Evolutionary conservation across 1,139 yeast genomes (phyloP).

Genomic region (Magnusiomyces ingens): DNA sequence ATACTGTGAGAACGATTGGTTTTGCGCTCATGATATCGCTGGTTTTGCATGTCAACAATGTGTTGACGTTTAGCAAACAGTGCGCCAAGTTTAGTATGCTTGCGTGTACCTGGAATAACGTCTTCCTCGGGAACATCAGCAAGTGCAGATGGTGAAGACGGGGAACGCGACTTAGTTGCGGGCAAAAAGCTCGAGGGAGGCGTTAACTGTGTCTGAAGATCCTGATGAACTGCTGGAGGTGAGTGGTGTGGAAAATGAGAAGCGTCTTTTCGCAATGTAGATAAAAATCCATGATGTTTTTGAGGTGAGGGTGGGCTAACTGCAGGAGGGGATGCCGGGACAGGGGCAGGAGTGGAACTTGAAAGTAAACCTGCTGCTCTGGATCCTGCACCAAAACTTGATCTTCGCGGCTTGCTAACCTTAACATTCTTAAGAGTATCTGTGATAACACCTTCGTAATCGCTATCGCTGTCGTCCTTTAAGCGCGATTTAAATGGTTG

Average conservation of each 20-base stretch:
- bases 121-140: neutral
- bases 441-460: conserved; percentile 22
- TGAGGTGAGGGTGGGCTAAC: neutral
- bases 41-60: conserved; percentile 4
- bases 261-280: neutral
- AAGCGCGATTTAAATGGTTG: conserved; percentile 29
- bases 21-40: conserved; percentile 1
- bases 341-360: neutral
- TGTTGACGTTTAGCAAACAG: conserved; percentile 5
- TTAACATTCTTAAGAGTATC: neutral
- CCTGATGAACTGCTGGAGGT: neutral
- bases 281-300: neutral
- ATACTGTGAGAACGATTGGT: neutral
- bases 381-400: neutral
- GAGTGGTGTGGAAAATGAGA: neutral
- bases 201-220: neutral
- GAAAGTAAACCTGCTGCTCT: neutral
- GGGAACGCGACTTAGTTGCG: neutral
- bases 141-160: neutral
- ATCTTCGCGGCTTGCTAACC: neutral
- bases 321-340: neutral
- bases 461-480: conserved; percentile 32
- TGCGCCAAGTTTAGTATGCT: neutral
- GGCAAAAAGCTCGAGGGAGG: neutral
- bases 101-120: neutral